Evolutionary conservation across 1,139 yeast species (phyloP), one percentile per base, ranked within the genome.

Genomic region (Hemisphaericaspora xylanilytica): DNA sequence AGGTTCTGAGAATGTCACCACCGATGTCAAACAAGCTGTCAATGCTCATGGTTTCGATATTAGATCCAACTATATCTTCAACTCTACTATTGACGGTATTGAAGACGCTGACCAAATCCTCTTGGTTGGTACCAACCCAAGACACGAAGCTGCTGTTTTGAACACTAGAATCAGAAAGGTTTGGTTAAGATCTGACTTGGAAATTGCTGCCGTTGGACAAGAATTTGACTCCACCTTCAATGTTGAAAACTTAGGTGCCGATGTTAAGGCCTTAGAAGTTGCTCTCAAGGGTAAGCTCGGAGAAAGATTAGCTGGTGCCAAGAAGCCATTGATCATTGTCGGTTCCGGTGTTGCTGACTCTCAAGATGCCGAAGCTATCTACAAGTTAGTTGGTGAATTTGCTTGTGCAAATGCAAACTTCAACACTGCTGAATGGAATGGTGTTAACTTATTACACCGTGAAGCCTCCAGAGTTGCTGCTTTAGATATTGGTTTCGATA

Each of bases 381-480:
- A 73, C 63, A 75, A 79, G 45, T 58, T 72, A 38, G 74, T 87
- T 37, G 84, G 85, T 45, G 76, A 76, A 38, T 87, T 83, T 53
- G 84, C 80, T 40, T 54, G 71, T 42, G 73, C 73, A 57, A 70
- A 81, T 59, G 48, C 60, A 43, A 82, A 81, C 68, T 78, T 86
- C 68, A 71, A 80, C 57, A 79, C 80, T 41, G 76, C 76, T 31
- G 84, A 77, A 51, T 87, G 96, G 95, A 86, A 85, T 53, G 95
- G 95, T 42, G 75, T 81, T 54, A 85, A 83, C 62, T 69, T 85
- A 48, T 74, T 87, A 55, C 96, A 87, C 55, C 83, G 96, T 59
- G 87, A 85, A 56, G 95, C 96, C 33, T 78, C 94, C 14, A 80
- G 95, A 59, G 82, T 80, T 33, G 96, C 92, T 46, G 95, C 95